Conservation (phyloP, 352 stramenopile species). For the Phytopythium delawarense region DNA sequence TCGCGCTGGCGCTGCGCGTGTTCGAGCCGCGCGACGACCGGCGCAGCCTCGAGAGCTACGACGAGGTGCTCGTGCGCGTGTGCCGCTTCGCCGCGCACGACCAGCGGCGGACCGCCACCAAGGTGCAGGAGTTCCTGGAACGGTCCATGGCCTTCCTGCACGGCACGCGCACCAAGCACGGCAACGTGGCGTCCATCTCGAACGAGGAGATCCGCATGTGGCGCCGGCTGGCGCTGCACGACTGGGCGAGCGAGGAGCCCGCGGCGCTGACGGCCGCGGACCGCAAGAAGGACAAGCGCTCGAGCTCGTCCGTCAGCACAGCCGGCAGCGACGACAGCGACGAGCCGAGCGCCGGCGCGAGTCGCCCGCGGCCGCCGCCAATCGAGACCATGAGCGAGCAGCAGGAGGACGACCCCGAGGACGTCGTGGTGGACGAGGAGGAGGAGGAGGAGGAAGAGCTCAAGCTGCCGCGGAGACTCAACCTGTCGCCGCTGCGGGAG, state of each 20-base stretch:
- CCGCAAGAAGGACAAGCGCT: constrained; percentile 43
- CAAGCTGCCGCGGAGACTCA: constrained; percentile 26
- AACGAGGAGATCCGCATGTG: constrained; percentile 83
- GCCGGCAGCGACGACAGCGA: constrained; percentile 54
- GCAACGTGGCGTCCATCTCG: constrained; percentile 69
- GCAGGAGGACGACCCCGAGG: constrained; percentile 28
- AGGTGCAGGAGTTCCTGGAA: constrained; percentile 78
- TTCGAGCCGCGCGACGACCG: not conserved
- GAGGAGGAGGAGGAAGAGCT: constrained; percentile 35
- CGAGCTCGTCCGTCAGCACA: constrained; percentile 44
- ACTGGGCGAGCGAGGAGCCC: constrained; percentile 60
- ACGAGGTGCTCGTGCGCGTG: constrained; percentile 71
- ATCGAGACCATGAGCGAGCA: constrained; percentile 23
- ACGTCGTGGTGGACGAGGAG: constrained; percentile 29
- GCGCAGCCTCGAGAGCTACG: constrained; percentile 54
- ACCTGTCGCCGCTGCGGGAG: constrained; percentile 43
- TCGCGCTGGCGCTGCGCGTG: constrained; percentile 17
- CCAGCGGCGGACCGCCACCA: constrained; percentile 60
- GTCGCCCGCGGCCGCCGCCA: constrained; percentile 10
- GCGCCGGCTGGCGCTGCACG: constrained; percentile 60
- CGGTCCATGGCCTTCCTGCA: constrained; percentile 67
- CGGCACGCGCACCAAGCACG: constrained; percentile 55
- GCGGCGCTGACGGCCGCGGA: constrained; percentile 21
- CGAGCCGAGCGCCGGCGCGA: constrained; percentile 15
- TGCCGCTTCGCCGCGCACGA: constrained; percentile 64